Percentiles rank a stretch among this genome's conserved stretches.
phyloP scores from a whole-genome alignment of 257 asterid species.

The Penstemon barbatus region DNA sequence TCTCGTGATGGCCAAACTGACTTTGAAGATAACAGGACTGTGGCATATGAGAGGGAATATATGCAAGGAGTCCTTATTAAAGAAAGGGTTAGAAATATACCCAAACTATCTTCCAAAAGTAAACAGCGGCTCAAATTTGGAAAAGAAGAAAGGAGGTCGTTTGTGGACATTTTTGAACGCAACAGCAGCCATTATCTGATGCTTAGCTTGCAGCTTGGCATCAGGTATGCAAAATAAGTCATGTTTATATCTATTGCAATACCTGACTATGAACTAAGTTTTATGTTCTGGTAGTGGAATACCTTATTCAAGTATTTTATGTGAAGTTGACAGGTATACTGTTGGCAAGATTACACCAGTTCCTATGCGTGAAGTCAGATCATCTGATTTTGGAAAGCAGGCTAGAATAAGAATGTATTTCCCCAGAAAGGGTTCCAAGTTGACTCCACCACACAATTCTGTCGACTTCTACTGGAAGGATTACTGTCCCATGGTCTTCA shows the following conservation, averaged over 20 bases:
- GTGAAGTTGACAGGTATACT: slow-evolving; percentile 82
- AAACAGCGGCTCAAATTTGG: slow-evolving; percentile 57
- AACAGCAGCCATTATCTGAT: slow-evolving; percentile 74
- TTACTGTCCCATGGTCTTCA: slow-evolving; percentile 98
- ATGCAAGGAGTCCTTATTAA: slow-evolving; percentile 94
- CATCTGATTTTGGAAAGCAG: slow-evolving; percentile 82
- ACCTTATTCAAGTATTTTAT: slow-evolving; percentile 39
- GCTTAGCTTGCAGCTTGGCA: slow-evolving; percentile 96
- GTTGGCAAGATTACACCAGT: slow-evolving; percentile 96
- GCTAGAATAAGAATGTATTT: slow-evolving; percentile 93
- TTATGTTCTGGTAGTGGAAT: slow-evolving; percentile 24
- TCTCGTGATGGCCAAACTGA: slow-evolving; percentile 56
- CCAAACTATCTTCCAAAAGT: slow-evolving; percentile 52
- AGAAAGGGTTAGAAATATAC: slow-evolving; percentile 55
- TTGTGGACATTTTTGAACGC: slow-evolving; percentile 57
- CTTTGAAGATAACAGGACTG: slow-evolving; percentile 36
- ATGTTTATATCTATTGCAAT: slow-evolving; percentile 4
- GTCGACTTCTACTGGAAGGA: slow-evolving; percentile 91
- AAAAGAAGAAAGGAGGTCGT: slow-evolving; percentile 53
- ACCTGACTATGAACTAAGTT: background rate
- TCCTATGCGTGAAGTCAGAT: slow-evolving; percentile 86
- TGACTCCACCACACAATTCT: slow-evolving; percentile 89
- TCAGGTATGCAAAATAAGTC: slow-evolving; percentile 57
- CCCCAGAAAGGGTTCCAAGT: slow-evolving; percentile 80
- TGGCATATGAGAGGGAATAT: slow-evolving; percentile 91